A percentile compares a stretch with the other conserved stretches of the same genome.
These are phyloP conservation scores for Linnemannia zychae DNA, from an alignment of 192 early-diverging fungal species.

Conservation along the genomic window DNA sequence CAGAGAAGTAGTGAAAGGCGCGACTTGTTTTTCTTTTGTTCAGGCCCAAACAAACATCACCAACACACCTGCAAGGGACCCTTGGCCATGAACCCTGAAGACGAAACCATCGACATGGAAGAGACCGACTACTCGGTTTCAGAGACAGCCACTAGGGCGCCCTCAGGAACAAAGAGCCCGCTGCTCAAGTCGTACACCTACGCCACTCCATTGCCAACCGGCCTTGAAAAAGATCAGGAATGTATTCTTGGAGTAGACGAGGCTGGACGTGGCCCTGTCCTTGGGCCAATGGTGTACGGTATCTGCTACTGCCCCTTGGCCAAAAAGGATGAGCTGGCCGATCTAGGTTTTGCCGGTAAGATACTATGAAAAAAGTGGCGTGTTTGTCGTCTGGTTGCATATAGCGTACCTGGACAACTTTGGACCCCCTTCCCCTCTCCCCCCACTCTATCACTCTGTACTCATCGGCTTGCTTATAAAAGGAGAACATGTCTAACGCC, in stretches of 20 bases:
- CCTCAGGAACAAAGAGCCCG: conserved; percentile 37
- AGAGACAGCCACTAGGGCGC: conserved; percentile 13
- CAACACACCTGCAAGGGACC: neutral
- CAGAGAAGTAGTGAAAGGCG: neutral
- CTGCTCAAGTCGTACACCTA: conserved; percentile 62
- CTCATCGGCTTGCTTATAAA: neutral
- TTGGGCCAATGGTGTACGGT: conserved; percentile 97
- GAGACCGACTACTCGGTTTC: conserved; percentile 8
- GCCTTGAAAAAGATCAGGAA: conserved; percentile 56
- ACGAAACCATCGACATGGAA: conserved; percentile 47
- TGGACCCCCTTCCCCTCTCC: too few relatives aligned
- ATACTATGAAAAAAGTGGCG: neutral
- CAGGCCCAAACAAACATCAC: neutral
- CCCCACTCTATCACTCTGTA: neutral
- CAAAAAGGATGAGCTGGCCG: conserved; percentile 73
- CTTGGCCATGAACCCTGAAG: conserved; percentile 21
- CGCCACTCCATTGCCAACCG: conserved; percentile 37
- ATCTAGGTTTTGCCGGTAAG: conserved; percentile 86
- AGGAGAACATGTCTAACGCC: neutral
- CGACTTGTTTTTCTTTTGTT: conserved; percentile 10
- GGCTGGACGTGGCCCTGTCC: conserved; percentile 95
- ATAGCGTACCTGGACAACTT: neutral
- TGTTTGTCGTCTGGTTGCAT: neutral
- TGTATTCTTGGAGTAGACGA: conserved; percentile 95
- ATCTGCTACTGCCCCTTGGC: conserved; percentile 83